These are phyloP conservation scores for Metroxylon sagu DNA, from an alignment of 176 grass and related monocot species.

Conservation along the genomic window DNA sequence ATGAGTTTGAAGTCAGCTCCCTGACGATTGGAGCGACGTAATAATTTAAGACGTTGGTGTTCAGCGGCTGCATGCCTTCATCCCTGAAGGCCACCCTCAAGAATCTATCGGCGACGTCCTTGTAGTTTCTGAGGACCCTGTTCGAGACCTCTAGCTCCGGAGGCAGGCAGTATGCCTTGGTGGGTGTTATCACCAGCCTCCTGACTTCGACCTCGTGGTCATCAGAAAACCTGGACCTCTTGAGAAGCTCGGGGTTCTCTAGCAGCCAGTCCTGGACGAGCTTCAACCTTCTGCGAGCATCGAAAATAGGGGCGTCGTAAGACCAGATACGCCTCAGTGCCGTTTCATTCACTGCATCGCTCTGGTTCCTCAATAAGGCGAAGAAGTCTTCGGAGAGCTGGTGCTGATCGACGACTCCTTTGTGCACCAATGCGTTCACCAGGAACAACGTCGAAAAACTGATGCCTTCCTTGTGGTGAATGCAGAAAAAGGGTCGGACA, in stretches of 20 bases:
- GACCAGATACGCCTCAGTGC: too few species aligned
- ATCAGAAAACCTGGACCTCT: constrained; percentile 8
- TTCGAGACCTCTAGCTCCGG: constrained; percentile 69
- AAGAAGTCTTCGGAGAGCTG: constrained; percentile 71
- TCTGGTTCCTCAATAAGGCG: too few species aligned
- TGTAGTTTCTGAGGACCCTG: too few species aligned
- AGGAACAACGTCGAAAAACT: constrained; percentile 62
- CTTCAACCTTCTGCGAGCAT: too few species aligned
- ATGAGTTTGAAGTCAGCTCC: constrained; percentile 43
- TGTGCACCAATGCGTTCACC: constrained; percentile 68
- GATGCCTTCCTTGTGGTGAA: constrained; percentile 38
- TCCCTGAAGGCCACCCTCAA: too few species aligned
- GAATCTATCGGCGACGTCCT: too few species aligned
- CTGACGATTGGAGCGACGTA: constrained; percentile 50
- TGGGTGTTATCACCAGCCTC: constrained; percentile 72
- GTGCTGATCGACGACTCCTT: constrained; percentile 60
- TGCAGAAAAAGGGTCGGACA: constrained; percentile 41
- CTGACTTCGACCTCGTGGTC: constrained; percentile 33
- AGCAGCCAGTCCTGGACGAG: constrained; percentile 24
- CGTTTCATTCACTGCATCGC: constrained; percentile 26
- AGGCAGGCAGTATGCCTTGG: constrained; percentile 61
- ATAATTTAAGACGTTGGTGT: constrained; percentile 55
- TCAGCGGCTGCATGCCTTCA: constrained; percentile 56
- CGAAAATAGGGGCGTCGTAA: too few species aligned
- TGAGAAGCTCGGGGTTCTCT: constrained; percentile 27